Evolutionary conservation across 371 early-diverging fungal species (phyloP).

Genomic region (Mycotypha africana): DNA sequence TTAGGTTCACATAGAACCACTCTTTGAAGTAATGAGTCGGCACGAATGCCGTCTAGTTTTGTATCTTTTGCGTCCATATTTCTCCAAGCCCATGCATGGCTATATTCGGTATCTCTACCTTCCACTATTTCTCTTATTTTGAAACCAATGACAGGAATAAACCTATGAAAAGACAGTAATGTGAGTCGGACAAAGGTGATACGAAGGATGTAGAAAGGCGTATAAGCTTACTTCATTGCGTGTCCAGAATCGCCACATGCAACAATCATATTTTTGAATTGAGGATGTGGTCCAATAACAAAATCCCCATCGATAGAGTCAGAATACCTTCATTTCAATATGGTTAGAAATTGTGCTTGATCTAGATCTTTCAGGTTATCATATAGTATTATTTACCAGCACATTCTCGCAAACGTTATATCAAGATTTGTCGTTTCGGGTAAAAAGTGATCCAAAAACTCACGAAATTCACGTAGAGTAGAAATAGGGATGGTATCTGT

Average conservation of each 20-base stretch:
- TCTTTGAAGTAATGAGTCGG: slow-evolving; percentile 12
- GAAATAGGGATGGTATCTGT: slow-evolving; percentile 35
- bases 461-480: slow-evolving; percentile 23
- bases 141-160: slow-evolving; percentile 27
- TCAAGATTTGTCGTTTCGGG: slow-evolving; percentile 28
- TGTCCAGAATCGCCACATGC: slow-evolving; percentile 48
- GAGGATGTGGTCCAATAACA: slow-evolving; percentile 36
- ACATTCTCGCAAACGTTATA: slow-evolving; percentile 25
- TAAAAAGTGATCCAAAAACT: slow-evolving; percentile 28
- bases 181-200: no score
- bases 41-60: slow-evolving; percentile 17
- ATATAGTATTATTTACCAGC: slow-evolving; percentile 23
- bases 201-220: background rate
- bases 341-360: background rate
- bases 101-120: slow-evolving; percentile 19
- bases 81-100: slow-evolving; percentile 24
- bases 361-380: background rate
- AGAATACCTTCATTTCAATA: slow-evolving; percentile 25
- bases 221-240: slow-evolving; percentile 36
- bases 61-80: slow-evolving; percentile 16
- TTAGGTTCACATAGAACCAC: slow-evolving; percentile 8
- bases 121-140: slow-evolving; percentile 30
- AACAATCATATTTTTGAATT: slow-evolving; percentile 31
- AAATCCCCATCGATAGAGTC: slow-evolving; percentile 44
- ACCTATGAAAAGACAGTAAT: no score